Base-by-base conservation (phyloP, 345 rosid species). In the Citrus mangshanensis region DNA sequence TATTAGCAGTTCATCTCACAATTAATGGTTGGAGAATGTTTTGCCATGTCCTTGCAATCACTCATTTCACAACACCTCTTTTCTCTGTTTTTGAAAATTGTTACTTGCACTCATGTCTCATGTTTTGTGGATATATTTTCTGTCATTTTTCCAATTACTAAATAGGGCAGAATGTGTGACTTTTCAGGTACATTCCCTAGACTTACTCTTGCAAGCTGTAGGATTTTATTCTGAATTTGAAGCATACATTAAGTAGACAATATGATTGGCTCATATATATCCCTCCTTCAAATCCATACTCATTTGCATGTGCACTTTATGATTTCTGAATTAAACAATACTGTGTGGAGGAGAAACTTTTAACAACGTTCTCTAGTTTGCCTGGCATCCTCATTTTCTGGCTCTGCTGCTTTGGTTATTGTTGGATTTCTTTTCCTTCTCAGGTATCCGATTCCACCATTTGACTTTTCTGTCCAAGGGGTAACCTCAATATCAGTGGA, bases 401-500 rank as follows among this genome's bases (percentile, higher is more conserved):
- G 21, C 40, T 76, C 24, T 34, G 7, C 24, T 46, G 38, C 22
- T 63, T 32, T 51, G 37, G 38, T 25, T 19, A 70, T 63, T 71
- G 6, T 71, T 37, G 10, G 70, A 16, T 46, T 71, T 28, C 37
- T 22, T 79, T 71, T 70, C 68, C 73, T 68, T 83, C 77, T 49
- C 82, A 94, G 97, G 89, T 93, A 91, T 74, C 92, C 90, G 7
- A 85, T 96, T 81, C 97, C 92, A 66, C 88, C 97, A 66, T 96
- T 91, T 85, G 99, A 96, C 86, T 96, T 96, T 82, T 73, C 91
- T 70, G 93, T 96, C 73, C 85, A 77, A 83, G 98, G 99, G 78
- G 97, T 94, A 55, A 96, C 98, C 74, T 96, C 98, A 55, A 83
- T 94, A 64, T 96, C 98, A 9, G 92, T 86, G 51, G 99, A 96